Percentiles rank a stretch among this genome's conserved stretches.
Conservation (phyloP, 169 alveolate species). For the Plasmodium chabaudi region DNA sequence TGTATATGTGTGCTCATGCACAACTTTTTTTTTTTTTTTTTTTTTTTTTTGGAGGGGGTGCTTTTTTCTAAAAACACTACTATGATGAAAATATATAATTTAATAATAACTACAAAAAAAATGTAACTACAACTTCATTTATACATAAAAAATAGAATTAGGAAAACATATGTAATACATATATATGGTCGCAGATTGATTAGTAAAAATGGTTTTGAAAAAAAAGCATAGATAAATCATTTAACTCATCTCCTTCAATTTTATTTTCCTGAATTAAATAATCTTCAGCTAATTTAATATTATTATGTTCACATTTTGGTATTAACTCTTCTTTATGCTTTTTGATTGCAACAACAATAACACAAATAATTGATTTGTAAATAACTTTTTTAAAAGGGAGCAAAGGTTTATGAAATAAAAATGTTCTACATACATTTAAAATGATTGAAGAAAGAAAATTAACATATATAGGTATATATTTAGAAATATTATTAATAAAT, state of each 20-base stretch:
- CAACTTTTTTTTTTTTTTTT: too few species aligned
- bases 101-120: too few species aligned
- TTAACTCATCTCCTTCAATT: slow-evolving; percentile 31
- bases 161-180: too few species aligned
- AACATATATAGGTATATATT: slow-evolving; percentile 46
- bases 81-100: too few species aligned
- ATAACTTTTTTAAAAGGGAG: slow-evolving; percentile 57
- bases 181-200: background rate
- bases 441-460: slow-evolving; percentile 36
- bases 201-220: slow-evolving; percentile 33
- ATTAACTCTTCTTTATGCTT: slow-evolving; percentile 31
- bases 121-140: too few species aligned
- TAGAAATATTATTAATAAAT: slow-evolving; percentile 48
- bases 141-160: too few species aligned
- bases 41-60: too few species aligned
- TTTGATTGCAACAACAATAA: slow-evolving; percentile 32
- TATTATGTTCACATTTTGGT: slow-evolving; percentile 30
- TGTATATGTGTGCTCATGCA: too few species aligned
- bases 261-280: slow-evolving; percentile 38
- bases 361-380: slow-evolving; percentile 59
- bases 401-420: slow-evolving; percentile 50
- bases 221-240: slow-evolving; percentile 49
- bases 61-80: too few species aligned
- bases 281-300: slow-evolving; percentile 40
- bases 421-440: slow-evolving; percentile 40